These are phyloP conservation scores for Plasmodium gonderi DNA, from an alignment of 169 alveolate genomes.

Conservation along the genomic window DNA sequence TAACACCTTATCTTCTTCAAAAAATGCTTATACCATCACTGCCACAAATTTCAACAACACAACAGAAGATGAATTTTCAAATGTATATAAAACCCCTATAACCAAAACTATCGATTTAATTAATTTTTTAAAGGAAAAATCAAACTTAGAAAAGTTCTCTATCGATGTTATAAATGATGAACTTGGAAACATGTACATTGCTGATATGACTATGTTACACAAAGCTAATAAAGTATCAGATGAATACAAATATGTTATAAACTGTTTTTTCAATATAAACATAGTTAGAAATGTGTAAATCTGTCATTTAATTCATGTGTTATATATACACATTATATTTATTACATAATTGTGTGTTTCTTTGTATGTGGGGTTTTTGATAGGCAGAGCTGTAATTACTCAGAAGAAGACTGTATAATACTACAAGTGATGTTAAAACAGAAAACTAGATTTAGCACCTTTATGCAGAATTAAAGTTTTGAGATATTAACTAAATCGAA, in stretches of 20 bases:
- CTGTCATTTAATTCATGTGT: background rate
- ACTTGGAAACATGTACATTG: constrained; percentile 39
- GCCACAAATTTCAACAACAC: background rate
- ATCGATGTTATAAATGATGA: constrained; percentile 49
- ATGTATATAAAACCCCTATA: constrained; percentile 1
- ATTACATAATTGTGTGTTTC: background rate
- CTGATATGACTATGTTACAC: constrained; percentile 64
- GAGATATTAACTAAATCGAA: background rate
- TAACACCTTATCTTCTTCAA: background rate
- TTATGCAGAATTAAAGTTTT: background rate
- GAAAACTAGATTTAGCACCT: background rate
- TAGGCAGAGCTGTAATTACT: too few species aligned
- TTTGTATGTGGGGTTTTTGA: background rate
- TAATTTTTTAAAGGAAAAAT: constrained; percentile 28
- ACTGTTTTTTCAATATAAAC: constrained; percentile 65
- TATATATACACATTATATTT: background rate
- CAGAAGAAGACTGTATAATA: too few species aligned
- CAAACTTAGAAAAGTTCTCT: constrained; percentile 42
- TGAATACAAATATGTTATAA: constrained; percentile 58
- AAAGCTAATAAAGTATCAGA: constrained; percentile 61
- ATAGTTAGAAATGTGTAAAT: constrained; percentile 59
- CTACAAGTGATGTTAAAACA: background rate
- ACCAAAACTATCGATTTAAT: constrained; percentile 24
- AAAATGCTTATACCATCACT: background rate
- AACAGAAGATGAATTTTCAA: background rate